Conservation (phyloP, 2,329 filamentous ascomycete species). For the Beauveria asiatica region DNA sequence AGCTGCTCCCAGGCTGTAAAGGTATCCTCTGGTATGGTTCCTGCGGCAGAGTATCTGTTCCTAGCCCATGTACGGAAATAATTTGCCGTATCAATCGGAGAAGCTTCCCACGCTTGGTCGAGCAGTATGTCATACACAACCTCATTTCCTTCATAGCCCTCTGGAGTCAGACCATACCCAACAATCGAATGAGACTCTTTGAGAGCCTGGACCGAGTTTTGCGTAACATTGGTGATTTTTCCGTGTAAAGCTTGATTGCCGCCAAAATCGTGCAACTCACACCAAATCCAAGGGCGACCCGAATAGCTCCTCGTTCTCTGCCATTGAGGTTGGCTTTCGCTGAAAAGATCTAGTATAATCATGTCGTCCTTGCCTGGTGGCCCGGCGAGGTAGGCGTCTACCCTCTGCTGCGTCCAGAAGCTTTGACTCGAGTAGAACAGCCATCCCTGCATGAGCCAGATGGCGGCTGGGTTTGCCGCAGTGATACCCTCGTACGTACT, state of each 20-base stretch:
- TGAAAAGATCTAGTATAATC: conserved; percentile 42
- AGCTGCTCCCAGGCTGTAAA: conserved; percentile 3
- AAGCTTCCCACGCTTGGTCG: conserved; percentile 39
- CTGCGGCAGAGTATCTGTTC: conserved; percentile 28
- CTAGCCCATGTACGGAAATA: conserved; percentile 40
- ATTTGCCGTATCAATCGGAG: conserved; percentile 31
- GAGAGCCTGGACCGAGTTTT: conserved; percentile 35
- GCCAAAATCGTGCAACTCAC: conserved; percentile 41
- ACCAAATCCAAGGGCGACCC: conserved; percentile 47
- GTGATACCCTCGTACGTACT: conserved; percentile 40
- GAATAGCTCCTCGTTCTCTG: conserved; percentile 39
- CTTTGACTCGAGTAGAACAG: conserved; percentile 35
- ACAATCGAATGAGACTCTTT: conserved; percentile 31
- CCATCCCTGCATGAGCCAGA: conserved; percentile 46
- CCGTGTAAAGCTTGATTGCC: conserved; percentile 42
- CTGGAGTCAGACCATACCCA: background rate
- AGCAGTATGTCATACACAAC: conserved; percentile 42
- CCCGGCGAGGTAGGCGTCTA: conserved; percentile 41
- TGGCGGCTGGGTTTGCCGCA: conserved; percentile 35
- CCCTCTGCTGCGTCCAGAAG: conserved; percentile 37
- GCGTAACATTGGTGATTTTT: conserved; percentile 39
- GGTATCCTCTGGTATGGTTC: background rate
- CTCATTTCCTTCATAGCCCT: conserved; percentile 40
- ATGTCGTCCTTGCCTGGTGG: conserved; percentile 35
- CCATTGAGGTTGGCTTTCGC: conserved; percentile 42